phyloP scores from a whole-genome alignment of 176 grass and related monocot genomes.

The Triticum urartu region DNA sequence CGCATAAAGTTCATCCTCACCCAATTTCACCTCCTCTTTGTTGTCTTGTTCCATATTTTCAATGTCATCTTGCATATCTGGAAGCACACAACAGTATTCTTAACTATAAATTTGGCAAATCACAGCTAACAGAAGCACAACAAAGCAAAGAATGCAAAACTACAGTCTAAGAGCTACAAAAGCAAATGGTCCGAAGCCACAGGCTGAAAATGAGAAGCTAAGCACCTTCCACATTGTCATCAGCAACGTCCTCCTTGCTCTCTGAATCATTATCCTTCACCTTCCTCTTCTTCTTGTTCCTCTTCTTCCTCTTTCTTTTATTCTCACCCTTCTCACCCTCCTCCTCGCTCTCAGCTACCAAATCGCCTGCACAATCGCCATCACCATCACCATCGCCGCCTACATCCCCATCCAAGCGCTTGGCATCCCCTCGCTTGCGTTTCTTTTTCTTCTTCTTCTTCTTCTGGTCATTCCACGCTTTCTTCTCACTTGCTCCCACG shows the following conservation, averaged over 20 bases:
- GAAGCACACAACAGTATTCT: background rate
- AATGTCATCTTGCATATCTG: constrained; percentile 30
- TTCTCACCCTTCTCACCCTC: constrained; percentile 3
- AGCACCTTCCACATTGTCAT: constrained; percentile 53
- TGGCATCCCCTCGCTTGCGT: constrained; percentile 39
- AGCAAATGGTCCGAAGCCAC: constrained; percentile 6
- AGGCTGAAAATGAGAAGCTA: background rate
- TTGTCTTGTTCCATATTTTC: constrained; percentile 34
- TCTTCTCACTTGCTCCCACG: constrained; percentile 21
- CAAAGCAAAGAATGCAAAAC: background rate
- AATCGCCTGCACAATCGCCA: background rate
- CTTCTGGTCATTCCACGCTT: constrained; percentile 25
- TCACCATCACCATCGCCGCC: background rate
- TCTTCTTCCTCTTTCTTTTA: constrained; percentile 27
- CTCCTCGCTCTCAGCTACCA: constrained; percentile 17
- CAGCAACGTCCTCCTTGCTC: background rate
- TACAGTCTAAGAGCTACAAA: background rate
- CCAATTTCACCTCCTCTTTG: constrained; percentile 41
- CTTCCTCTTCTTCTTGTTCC: constrained; percentile 59
- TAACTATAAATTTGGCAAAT: background rate
- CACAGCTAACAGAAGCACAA: background rate
- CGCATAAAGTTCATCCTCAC: constrained; percentile 73
- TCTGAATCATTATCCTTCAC: background rate
- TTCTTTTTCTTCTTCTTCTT: constrained; percentile 48
- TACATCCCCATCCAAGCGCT: background rate